phyloP scores from a whole-genome alignment of 768 basidiomycete species.

The Cubamyces lactineus region DNA sequence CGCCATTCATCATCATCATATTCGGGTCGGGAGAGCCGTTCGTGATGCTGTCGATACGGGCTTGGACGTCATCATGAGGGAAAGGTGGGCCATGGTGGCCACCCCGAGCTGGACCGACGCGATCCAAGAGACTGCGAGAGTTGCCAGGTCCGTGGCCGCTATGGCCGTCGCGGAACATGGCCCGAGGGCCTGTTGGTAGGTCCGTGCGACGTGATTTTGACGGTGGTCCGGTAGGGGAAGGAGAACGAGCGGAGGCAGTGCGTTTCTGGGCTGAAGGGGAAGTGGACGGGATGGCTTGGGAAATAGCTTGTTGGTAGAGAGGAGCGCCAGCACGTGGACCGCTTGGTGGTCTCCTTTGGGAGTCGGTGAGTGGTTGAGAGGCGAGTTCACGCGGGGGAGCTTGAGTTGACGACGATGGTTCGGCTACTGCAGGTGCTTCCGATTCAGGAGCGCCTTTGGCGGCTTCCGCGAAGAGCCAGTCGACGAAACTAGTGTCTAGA shows the following conservation, averaged over 20 bases:
- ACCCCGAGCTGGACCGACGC: conserved; percentile 57
- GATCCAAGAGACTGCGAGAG: conserved; percentile 72
- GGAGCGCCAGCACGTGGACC: conserved; percentile 54
- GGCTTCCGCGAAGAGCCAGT: conserved; percentile 86
- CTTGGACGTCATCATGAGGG: conserved; percentile 68
- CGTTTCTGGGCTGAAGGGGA: conserved; percentile 63
- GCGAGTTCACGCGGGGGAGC: conserved; percentile 34
- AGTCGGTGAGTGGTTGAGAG: conserved; percentile 42
- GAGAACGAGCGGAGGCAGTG: conserved; percentile 64
- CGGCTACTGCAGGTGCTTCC: conserved; percentile 35
- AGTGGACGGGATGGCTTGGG: conserved; percentile 58
- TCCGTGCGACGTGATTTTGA: conserved; percentile 76
- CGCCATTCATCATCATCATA: conserved; percentile 53
- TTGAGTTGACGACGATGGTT: conserved; percentile 37
- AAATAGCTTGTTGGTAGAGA: conserved; percentile 76
- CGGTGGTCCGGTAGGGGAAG: conserved; percentile 61
- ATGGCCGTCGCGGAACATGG: conserved; percentile 56
- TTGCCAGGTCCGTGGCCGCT: conserved; percentile 33
- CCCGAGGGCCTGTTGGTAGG: conserved; percentile 83
- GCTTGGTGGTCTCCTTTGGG: conserved; percentile 48
- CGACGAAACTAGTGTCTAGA: conserved; percentile 80
- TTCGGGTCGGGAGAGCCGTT: conserved; percentile 44
- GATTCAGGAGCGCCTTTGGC: conserved; percentile 66
- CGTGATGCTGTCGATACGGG: conserved; percentile 79
- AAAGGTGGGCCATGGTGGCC: conserved; percentile 18